Conservation (phyloP, 2,329 filamentous ascomycete genomes). For the Leptoxyphium fumago region DNA sequence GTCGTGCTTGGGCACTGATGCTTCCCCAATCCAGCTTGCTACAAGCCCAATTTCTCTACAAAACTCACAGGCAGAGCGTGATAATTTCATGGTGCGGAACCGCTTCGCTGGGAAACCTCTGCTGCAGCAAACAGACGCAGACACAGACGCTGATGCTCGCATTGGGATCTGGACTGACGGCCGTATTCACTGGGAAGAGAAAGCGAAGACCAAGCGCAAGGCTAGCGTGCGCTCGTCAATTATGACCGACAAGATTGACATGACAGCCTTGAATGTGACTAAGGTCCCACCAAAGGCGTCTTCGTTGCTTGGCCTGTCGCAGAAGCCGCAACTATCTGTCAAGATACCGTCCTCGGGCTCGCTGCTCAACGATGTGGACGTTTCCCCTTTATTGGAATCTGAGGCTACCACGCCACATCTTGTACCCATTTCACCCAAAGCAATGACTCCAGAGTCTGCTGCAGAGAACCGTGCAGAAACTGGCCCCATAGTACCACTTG, state of each 20-base stretch:
- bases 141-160: slow-evolving; percentile 14
- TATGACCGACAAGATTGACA: background rate
- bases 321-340: slow-evolving; percentile 10
- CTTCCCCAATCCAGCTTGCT: slow-evolving; percentile 4
- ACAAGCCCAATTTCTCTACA: slow-evolving; percentile 10
- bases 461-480: background rate
- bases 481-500: background rate
- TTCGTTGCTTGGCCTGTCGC: background rate
- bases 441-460: background rate
- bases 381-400: slow-evolving; percentile 5
- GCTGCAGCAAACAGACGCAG: slow-evolving; percentile 3
- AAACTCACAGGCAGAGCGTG: slow-evolving; percentile 9
- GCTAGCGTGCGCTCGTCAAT: background rate
- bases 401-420: background rate
- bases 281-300: background rate
- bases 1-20: slow-evolving; percentile 17
- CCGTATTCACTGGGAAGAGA: slow-evolving; percentile 26
- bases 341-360: slow-evolving; percentile 8
- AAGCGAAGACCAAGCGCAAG: background rate
- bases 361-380: slow-evolving; percentile 2
- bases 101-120: background rate
- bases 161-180: slow-evolving; percentile 33
- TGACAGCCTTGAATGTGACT: background rate
- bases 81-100: slow-evolving; percentile 3
- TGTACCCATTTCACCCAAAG: background rate